Conservation (phyloP, 768 basidiomycete genomes). For the Agaricus subrufescens region DNA sequence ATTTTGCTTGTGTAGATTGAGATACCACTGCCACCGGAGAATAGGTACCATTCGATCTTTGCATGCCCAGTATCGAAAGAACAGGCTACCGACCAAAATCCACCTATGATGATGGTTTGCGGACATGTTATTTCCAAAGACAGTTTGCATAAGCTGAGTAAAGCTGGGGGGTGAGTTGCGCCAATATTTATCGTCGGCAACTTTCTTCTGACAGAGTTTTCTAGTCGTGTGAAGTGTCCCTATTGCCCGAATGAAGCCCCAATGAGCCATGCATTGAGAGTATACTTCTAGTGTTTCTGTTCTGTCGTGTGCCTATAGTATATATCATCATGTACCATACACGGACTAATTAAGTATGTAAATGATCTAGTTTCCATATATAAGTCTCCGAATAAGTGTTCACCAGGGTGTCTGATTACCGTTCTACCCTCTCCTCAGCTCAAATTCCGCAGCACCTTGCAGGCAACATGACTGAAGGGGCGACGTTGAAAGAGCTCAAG, state of each 20-base stretch:
- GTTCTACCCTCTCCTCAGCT: background rate
- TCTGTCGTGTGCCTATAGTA: background rate
- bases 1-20: constrained; percentile 65
- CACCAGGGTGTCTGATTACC: background rate
- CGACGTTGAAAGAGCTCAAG: constrained; percentile 9
- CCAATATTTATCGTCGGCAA: constrained; percentile 1
- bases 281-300: constrained; percentile 48
- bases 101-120: constrained; percentile 96
- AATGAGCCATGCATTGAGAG: constrained; percentile 48
- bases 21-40: constrained; percentile 79
- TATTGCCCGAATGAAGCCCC: constrained; percentile 87
- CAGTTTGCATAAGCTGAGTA: constrained; percentile 84
- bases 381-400: background rate
- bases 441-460: background rate
- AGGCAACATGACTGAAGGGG: background rate
- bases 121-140: constrained; percentile 95
- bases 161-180: constrained; percentile 59
- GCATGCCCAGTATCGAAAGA: constrained; percentile 98
- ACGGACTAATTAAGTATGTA: background rate
- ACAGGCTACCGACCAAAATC: constrained; percentile 88
- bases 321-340: background rate
- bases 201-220: constrained; percentile 8
- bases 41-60: constrained; percentile 95
- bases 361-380: constrained; percentile 1
- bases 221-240: constrained; percentile 90